Evolutionary conservation across 371 early-diverging fungal genomes (phyloP), one percentile per base, ranked within the genome.

Genomic region (Quaeritorhiza haematococci): DNA sequence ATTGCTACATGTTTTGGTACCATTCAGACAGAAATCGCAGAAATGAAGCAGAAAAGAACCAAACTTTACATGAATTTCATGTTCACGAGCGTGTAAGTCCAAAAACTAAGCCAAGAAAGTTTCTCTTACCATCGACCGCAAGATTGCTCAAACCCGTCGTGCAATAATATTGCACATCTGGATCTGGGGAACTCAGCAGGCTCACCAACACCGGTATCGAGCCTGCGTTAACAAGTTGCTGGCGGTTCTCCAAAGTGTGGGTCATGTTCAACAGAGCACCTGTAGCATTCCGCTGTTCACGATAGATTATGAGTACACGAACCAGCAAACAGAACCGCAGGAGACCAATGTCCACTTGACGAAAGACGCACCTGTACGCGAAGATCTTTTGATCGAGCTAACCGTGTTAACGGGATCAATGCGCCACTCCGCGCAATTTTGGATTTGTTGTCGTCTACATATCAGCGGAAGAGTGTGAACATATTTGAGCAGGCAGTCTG

Each of bases 261-360:
- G 95, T 94, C 92, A 94, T 91, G 64, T 94, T 94, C 38, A 94
- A 75, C 43, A 94, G 76, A 15, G 95, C 95, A 15, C 95, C 95
- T 1, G 92, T 88, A 0, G 95, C 93, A 66, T 94, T 94, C 27
- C 94, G 78, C 74, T 89, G 6, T 26, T 17, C 6, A 58, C 28
- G 21, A 33, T 17, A 10, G 32, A n/a, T 33, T 3, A 49, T 13
- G 27, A 48, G 8, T n/a, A n/a, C n/a, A n/a, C n/a, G n/a, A n/a
- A n/a, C n/a, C n/a, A n/a, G n/a, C n/a, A n/a, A n/a, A n/a, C n/a
- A n/a, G n/a, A n/a, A n/a, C n/a, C n/a, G n/a, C n/a, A n/a, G n/a
- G n/a, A n/a, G n/a, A n/a, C n/a, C n/a, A n/a, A n/a, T n/a, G n/a
- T n/a, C n/a, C n/a, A n/a, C n/a, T n/a, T n/a, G n/a, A n/a, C 10